These are phyloP conservation scores for Chlamydomonas eustigma DNA, from an alignment of 139 green algal genomes.

Conservation along the genomic window DNA sequence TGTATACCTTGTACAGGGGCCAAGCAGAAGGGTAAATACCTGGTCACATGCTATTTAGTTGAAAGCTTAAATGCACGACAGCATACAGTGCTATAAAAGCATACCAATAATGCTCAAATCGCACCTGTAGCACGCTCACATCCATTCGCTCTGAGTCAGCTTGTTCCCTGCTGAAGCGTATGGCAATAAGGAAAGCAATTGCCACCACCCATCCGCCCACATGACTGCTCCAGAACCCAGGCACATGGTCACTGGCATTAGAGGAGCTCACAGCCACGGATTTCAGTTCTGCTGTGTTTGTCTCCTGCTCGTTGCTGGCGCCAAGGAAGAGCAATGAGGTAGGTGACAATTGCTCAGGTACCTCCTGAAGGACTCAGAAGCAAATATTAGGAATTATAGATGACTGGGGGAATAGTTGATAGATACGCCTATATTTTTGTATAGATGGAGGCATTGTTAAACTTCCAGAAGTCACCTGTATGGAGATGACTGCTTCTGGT, in stretches of 20 bases:
- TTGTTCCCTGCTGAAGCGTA: constrained; percentile 25
- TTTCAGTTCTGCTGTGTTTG: no score
- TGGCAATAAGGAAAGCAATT: constrained; percentile 32
- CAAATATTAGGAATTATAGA: neutral
- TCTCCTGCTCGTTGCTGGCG: no score
- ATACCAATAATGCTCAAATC: no score
- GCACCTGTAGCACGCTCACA: constrained; percentile 35
- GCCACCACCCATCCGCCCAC: constrained; percentile 39
- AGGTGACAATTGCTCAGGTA: no score
- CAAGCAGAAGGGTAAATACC: no score
- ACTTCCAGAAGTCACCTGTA: no score
- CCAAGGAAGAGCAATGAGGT: no score
- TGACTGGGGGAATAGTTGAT: neutral
- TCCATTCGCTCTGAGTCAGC: constrained; percentile 38
- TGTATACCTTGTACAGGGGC: no score
- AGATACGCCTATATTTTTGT: no score
- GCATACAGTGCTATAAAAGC: neutral
- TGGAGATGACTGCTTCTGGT: no score
- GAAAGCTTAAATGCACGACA: neutral
- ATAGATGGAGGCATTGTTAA: no score
- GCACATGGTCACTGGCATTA: neutral
- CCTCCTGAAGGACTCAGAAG: no score
- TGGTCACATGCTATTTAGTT: neutral
- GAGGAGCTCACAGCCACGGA: neutral
- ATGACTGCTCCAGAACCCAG: neutral